Evolutionary conservation across 441 rosid genomes (phyloP).

Genomic region (Hura crepitans): DNA sequence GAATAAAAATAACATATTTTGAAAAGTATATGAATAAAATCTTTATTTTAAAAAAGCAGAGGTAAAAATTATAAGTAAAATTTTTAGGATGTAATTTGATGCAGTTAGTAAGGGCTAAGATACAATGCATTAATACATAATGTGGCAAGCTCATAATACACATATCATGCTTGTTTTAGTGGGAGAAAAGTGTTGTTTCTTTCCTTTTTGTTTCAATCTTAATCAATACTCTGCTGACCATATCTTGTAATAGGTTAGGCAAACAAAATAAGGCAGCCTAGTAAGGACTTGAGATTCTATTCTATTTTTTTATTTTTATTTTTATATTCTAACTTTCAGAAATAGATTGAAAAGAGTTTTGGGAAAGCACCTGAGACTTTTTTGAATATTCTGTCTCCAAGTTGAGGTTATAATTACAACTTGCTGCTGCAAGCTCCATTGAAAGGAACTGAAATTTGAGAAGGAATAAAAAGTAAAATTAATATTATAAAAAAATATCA

Average conservation of each 20-base stretch:
- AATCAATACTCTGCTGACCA: background rate
- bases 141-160: background rate
- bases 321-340: background rate
- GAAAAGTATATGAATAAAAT: too few species aligned
- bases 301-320: background rate
- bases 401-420: constrained; percentile 31
- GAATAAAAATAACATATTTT: too few species aligned
- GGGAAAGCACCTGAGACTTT: constrained; percentile 32
- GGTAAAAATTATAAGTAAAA: background rate
- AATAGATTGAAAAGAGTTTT: constrained; percentile 2
- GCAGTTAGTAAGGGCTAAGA: background rate
- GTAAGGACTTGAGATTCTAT: constrained; percentile 13
- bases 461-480: background rate
- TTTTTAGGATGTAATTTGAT: background rate
- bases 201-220: background rate
- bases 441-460: constrained; percentile 51
- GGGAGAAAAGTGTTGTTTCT: background rate
- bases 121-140: constrained; percentile 7
- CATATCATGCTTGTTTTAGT: background rate
- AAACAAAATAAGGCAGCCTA: constrained; percentile 22
- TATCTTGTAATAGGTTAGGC: constrained; percentile 19
- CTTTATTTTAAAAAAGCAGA: too few species aligned
- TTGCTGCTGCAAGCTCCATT: constrained; percentile 62
- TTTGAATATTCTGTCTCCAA: constrained; percentile 23
- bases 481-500: background rate